Conservation (phyloP, 2,329 filamentous ascomycete species). For the Exserohilum turcica region DNA sequence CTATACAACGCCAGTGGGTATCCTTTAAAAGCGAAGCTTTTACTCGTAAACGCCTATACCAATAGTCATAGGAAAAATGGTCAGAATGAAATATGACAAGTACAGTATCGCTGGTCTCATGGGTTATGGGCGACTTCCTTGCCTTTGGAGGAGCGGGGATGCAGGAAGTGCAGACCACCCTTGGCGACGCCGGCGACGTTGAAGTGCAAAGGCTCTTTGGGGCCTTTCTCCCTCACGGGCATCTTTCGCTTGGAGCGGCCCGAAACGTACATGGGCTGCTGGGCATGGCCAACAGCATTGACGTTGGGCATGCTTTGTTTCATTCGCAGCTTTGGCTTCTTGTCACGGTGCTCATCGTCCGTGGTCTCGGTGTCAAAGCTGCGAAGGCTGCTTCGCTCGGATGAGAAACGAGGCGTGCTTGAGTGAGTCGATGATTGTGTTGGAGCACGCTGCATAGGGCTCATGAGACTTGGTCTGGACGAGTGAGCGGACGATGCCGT, state of each 20-base stretch:
- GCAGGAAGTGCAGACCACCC: slow-evolving; percentile 41
- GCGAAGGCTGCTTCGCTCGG: slow-evolving; percentile 44
- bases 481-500: slow-evolving; percentile 24
- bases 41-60: slow-evolving; percentile 27
- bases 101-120: slow-evolving; percentile 2
- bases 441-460: slow-evolving; percentile 18
- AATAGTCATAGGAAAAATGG: slow-evolving; percentile 2
- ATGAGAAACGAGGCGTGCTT: slow-evolving; percentile 34
- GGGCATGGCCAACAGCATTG: slow-evolving; percentile 28
- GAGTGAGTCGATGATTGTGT: slow-evolving; percentile 27
- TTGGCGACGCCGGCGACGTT: slow-evolving; percentile 45
- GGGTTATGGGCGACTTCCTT: slow-evolving; percentile 38
- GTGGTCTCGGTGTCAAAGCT: slow-evolving; percentile 46
- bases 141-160: slow-evolving; percentile 44
- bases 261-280: slow-evolving; percentile 46
- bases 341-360: slow-evolving; percentile 49
- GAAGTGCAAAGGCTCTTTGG: slow-evolving; percentile 48
- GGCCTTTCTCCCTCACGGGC: slow-evolving; percentile 45
- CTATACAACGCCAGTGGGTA: slow-evolving; percentile 34
- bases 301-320: slow-evolving; percentile 45
- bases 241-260: slow-evolving; percentile 51
- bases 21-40: slow-evolving; percentile 28
- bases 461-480: slow-evolving; percentile 16
- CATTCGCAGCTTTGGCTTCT: slow-evolving; percentile 48
- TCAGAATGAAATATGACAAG: not conserved